Evolutionary conservation across 768 basidiomycete genomes (phyloP), one percentile per base, ranked within the genome.

Genomic region (Hysterangium stoloniferum): DNA sequence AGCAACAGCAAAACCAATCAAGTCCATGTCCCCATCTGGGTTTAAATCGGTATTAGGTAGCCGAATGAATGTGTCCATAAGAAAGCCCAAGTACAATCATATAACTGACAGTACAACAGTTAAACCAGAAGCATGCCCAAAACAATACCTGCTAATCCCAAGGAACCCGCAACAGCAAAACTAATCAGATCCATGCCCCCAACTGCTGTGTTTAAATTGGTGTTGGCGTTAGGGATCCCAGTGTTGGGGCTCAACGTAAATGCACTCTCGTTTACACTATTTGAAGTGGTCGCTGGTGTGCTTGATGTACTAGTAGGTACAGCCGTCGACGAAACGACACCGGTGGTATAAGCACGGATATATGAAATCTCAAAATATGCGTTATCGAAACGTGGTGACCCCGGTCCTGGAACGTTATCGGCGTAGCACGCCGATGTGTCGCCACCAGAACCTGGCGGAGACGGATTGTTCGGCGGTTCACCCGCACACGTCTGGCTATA

Each of bases 341-440:
- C 58, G 0, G 68, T 73, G 12, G 72, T 67, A 60, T 82, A 85
- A 9, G 79, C 77, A 15, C 80, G 78, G 27, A 88, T 65, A 55
- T 80, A 80, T 47, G 72, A 70, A 58, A 87, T 70, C 62, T 86
- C 82, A 57, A 85, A 88, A 64, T 77, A 82, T 1, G 80, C 79
- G 12, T 71, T 56, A 62, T 76, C 76, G 62, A 72, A 81, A 46
- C 71, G 71, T n/a, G 73, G 74, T 48, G 72, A 70, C 12, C 77
- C 77, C 6, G 73, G 63, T 11, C 78, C 76, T 4, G 75, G 69
- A 20, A 83, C 79, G 57, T 74, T 74, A 59, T 76, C 73, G 19
- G 71, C 66, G 60, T 81, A 79, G 68, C 76, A 58, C 25, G 49
- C 24, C 15, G 22, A 31, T 25, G 40, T 15, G 46, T 44, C 27